A percentile compares a stretch with the other conserved stretches of the same genome.
phyloP scores from a whole-genome alignment of 768 basidiomycete species.

The Pleurotus djamor region DNA sequence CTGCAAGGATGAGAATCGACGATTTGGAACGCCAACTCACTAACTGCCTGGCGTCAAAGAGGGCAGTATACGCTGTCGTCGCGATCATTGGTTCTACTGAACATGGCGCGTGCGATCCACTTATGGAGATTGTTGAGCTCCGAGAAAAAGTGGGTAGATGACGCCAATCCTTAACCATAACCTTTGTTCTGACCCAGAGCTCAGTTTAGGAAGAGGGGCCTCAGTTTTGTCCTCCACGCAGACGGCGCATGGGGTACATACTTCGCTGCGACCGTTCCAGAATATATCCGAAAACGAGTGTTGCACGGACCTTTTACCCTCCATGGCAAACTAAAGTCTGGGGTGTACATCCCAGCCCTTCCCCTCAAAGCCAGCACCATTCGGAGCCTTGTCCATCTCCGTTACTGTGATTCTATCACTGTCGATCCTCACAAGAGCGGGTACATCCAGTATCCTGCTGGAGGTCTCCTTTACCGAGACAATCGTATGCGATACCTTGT shows the following conservation, averaged over 20 bases:
- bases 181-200: background rate
- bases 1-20: conserved; percentile 30
- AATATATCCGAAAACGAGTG: conserved; percentile 9
- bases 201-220: conserved; percentile 22
- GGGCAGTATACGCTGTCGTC: conserved; percentile 39
- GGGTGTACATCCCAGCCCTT: too few species aligned
- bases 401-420: conserved; percentile 33
- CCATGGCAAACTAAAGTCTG: background rate
- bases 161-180: background rate
- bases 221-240: conserved; percentile 38
- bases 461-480: conserved; percentile 37
- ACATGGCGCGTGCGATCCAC: conserved; percentile 40
- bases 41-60: conserved; percentile 24
- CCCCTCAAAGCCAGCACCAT: conserved; percentile 11
- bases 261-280: conserved; percentile 30
- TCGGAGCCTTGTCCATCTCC: conserved; percentile 23
- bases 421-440: conserved; percentile 41
- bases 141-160: conserved; percentile 21
- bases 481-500: conserved; percentile 31
- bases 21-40: conserved; percentile 22
- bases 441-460: conserved; percentile 41
- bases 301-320: background rate
- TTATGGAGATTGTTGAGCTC: conserved; percentile 31
- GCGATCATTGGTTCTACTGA: conserved; percentile 42
- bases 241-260: conserved; percentile 50